Evolutionary conservation across 2,329 filamentous ascomycete genomes (phyloP), one percentile per base, ranked within the genome.

Genomic region (Arthrobotrys sinensis): DNA sequence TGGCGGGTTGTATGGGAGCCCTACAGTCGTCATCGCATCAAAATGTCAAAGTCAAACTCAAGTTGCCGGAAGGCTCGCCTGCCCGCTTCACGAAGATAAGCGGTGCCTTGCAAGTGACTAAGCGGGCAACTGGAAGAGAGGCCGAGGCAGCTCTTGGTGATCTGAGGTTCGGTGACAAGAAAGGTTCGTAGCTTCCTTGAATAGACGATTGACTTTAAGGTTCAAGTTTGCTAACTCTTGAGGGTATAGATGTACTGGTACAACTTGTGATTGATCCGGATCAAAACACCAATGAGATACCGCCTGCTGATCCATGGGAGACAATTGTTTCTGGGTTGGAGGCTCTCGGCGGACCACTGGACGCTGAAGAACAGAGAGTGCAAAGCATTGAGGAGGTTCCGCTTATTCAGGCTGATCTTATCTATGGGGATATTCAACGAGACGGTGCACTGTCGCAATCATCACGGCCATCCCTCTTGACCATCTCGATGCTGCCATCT

Each of bases 51-150:
- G 88, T 99, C 68, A 97, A 96, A 86, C 89, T 99, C 71, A 93
- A 93, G 81, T 86, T 99, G 6, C 96, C 96, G 0, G 96, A 99
- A 85, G 96, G 96, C 19, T 99, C 96, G 1, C 96, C 95, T 0
- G 96, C 96, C 82, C 97, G 97, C 83, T 99, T 99, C 83, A 93
- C 97, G 84, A 99, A 99, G 86, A 98, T 99, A 82, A 97, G 93
- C 82, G 96, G 96, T 66, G 96, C 95, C 3, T 87, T 99, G 75
- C 94, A 98, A 83, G 96, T 97, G 80, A 98, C 95, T 2, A 99
- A 97, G 87, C 91, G 96, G 78, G 96, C 95, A 12, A 96, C 94
- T 24, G 96, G 96, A 10, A 91, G 94, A 63, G 96, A 98, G 84
- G 96, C 95, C 0, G 96, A 99, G 85, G 95, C 94, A 8, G 91